These are phyloP conservation scores for Penicillium dipodomyicola DNA, from an alignment of 495 filamentous ascomycete species.

Conservation along the genomic window DNA sequence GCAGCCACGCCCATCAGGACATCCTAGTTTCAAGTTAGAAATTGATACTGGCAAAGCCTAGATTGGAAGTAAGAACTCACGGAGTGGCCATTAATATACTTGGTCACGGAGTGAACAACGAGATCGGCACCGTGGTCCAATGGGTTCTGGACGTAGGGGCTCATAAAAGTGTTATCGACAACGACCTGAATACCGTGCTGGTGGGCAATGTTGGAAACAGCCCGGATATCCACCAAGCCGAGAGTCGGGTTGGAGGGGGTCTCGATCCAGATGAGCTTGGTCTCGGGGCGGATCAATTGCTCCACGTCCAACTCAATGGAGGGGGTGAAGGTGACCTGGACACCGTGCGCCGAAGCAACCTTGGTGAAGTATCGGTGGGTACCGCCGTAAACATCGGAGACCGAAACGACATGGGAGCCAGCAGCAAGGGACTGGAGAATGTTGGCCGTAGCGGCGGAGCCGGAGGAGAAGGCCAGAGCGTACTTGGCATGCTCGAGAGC, in stretches of 20 bases:
- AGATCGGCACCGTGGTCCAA: conserved; percentile 94
- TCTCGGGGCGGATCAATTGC: conserved; percentile 79
- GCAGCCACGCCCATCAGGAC: conserved; percentile 98
- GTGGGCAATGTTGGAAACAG: conserved; percentile 78
- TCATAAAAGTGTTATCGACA: conserved; percentile 98
- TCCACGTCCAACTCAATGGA: conserved; percentile 83
- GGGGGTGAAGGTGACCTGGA: conserved; percentile 90
- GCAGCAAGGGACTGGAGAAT: conserved; percentile 90
- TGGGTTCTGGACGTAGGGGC: conserved; percentile 94
- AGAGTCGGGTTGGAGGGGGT: conserved; percentile 92
- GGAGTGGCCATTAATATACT: conserved; percentile 98
- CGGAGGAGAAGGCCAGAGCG: conserved; percentile 92
- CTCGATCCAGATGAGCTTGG: conserved; percentile 98
- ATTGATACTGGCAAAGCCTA: neutral
- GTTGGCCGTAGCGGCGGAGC: conserved; percentile 88
- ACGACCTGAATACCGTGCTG: conserved; percentile 88
- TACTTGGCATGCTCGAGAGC: conserved; percentile 89
- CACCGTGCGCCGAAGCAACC: conserved; percentile 90
- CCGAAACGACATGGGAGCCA: conserved; percentile 91
- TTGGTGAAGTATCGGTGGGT: conserved; percentile 99
- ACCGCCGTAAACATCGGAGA: conserved; percentile 96
- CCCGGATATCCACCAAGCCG: conserved; percentile 83
- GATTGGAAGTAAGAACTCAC: conserved; percentile 32
- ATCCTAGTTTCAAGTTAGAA: conserved; percentile 55
- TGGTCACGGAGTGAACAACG: conserved; percentile 98